phyloP scores from a whole-genome alignment of 106 monocot species.

The Dioscorea alata region DNA sequence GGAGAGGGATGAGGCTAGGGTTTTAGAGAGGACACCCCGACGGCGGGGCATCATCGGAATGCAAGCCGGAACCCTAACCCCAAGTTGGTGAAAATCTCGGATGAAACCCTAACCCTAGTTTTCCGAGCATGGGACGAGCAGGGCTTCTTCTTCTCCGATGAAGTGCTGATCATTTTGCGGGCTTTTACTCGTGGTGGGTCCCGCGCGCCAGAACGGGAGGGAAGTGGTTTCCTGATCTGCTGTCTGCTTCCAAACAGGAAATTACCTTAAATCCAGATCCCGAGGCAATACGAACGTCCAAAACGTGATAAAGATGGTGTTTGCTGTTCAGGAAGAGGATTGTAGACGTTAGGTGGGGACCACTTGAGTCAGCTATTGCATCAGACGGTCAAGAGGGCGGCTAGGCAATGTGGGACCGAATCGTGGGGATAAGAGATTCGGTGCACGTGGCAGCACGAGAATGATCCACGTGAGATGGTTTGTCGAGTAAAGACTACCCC shows the following conservation, averaged over 20 bases:
- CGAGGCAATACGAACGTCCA: neutral
- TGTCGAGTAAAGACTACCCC: too few relatives aligned
- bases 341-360: too few relatives aligned
- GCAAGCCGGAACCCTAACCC: constrained; percentile 1
- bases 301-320: too few relatives aligned
- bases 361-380: too few relatives aligned
- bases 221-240: neutral
- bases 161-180: neutral
- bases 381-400: too few relatives aligned
- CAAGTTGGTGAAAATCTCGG: neutral
- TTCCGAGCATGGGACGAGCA: neutral
- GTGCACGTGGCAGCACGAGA: too few relatives aligned
- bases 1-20: neutral
- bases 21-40: constrained; percentile 4
- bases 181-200: neutral
- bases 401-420: too few relatives aligned
- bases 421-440: too few relatives aligned
- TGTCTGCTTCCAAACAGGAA: neutral
- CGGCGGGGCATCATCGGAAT: constrained; percentile 11
- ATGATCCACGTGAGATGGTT: too few relatives aligned
- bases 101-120: constrained; percentile 15
- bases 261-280: neutral
- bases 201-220: neutral
- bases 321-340: too few relatives aligned
- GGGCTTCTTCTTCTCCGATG: neutral